Evolutionary conservation across 2,329 filamentous ascomycete genomes (phyloP).

Genomic region (Fusarium albosuccineum): DNA sequence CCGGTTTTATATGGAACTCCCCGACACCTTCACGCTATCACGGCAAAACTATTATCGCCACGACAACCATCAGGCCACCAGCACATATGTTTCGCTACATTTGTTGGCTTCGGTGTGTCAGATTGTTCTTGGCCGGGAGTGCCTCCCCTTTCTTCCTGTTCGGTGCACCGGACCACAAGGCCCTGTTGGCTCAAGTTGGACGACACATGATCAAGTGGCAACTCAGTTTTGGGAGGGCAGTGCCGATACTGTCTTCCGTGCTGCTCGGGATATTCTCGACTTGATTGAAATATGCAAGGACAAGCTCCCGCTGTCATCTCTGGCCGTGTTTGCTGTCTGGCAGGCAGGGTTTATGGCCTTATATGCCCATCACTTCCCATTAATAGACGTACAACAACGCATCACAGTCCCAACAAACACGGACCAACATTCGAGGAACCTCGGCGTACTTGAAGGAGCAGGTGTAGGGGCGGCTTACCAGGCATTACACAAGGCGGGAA

Average conservation of each 20-base stretch:
- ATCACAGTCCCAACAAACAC: slow-evolving; percentile 15
- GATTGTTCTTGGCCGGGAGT: slow-evolving; percentile 62
- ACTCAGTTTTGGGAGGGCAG: slow-evolving; percentile 72
- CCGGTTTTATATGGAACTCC: slow-evolving; percentile 57
- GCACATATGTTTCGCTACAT: slow-evolving; percentile 75
- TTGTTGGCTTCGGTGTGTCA: slow-evolving; percentile 74
- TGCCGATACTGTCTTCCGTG: slow-evolving; percentile 72
- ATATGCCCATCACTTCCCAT: slow-evolving; percentile 75
- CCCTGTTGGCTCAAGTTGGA: slow-evolving; percentile 63
- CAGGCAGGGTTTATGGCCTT: slow-evolving; percentile 74
- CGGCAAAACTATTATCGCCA: slow-evolving; percentile 74
- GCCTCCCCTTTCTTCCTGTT: slow-evolving; percentile 46
- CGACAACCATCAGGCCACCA: slow-evolving; percentile 72
- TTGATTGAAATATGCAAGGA: slow-evolving; percentile 73
- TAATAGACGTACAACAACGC: slow-evolving; percentile 70
- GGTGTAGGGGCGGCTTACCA: slow-evolving; percentile 29
- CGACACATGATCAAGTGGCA: slow-evolving; percentile 17
- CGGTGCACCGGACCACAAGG: slow-evolving; percentile 62
- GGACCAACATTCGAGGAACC: slow-evolving; percentile 5
- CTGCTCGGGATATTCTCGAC: slow-evolving; percentile 73
- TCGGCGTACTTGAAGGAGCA: slow-evolving; percentile 13
- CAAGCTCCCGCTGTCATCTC: slow-evolving; percentile 75
- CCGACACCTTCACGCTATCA: slow-evolving; percentile 69
- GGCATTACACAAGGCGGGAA: slow-evolving; percentile 28
- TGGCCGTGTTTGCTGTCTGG: slow-evolving; percentile 76